Conservation (phyloP, 2,329 filamentous ascomycete species). For the Sporothrix humicola region DNA sequence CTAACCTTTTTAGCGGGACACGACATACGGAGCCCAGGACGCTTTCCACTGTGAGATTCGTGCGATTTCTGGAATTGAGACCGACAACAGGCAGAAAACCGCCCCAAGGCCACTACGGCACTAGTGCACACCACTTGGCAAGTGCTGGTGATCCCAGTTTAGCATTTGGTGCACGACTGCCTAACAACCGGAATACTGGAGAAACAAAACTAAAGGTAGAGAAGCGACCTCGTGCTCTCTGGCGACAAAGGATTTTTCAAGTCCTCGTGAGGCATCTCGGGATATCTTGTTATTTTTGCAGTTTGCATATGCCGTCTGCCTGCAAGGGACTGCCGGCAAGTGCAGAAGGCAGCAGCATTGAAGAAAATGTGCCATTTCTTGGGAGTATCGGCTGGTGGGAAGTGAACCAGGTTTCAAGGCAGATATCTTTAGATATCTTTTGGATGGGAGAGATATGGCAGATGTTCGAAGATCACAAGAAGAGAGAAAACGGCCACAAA, state of each 20-base stretch:
- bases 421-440: neutral
- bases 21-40: constrained; percentile 23
- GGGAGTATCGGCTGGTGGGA: neutral
- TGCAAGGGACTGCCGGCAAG: constrained; percentile 37
- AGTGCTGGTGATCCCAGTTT: constrained; percentile 9
- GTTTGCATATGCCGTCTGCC: constrained; percentile 36
- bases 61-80: neutral
- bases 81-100: constrained; percentile 17
- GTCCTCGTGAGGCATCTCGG: neutral
- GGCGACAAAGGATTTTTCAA: neutral
- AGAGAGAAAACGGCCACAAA: neutral
- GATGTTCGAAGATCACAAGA: too few relatives aligned
- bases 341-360: constrained; percentile 15
- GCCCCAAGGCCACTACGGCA: constrained; percentile 27
- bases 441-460: too few relatives aligned
- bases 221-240: neutral
- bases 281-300: neutral
- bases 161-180: neutral
- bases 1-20: constrained; percentile 26
- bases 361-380: neutral
- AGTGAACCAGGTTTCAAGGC: neutral
- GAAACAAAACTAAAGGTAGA: neutral
- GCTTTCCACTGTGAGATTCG: neutral
- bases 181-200: constrained; percentile 3
- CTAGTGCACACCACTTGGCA: constrained; percentile 18